Evolutionary conservation across 306 rosid genomes (phyloP), one percentile per base, ranked within the genome.

Genomic region (Rosa persica): DNA sequence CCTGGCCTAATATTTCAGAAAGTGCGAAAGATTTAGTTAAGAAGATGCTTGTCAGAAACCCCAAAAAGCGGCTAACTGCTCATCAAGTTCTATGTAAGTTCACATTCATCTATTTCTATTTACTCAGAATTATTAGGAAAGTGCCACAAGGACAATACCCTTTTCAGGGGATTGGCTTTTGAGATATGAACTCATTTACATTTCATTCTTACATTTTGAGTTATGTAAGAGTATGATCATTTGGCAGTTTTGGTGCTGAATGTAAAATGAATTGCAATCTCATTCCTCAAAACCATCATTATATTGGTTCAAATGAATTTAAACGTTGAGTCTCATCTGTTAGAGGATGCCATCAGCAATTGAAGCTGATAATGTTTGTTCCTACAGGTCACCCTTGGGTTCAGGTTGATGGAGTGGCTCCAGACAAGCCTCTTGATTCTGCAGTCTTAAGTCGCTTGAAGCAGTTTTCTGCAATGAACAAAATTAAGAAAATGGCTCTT

Each of bases 321-420:
- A 4, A 5, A 55, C 8, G 9, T 55, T 6, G 62, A 40, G 39
- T 72, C 34, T 40, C 40, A 4, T 22, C 38, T 12, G 25, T 74
- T 74, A 44, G 68, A 40, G 0, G 42, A 73, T 39, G 2, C 6
- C 12, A 60, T 13, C 15, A 15, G 23, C 49, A 20, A 1, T 38
- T 6, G 3, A 68, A 19, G 11, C 25, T 44, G 58, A 60, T 79
- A 38, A 75, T 62, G 60, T 73, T 40, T 78, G 61, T 12, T 76
- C 68, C 83, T 74, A 67, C 81, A 94, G 98, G 97, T 73, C 95
- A 94, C 49, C 98, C 97, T 13, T 94, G 98, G 98, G 82, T 94
- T 82, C 97, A 83, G 69, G 86, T 85, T 69, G 97, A 94, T 81
- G 98, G 95, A 80, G 70, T 82, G 78, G 97, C 97, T 73, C 92